Conservation (phyloP, 345 rosid genomes). For the Raphanus sativus region DNA sequence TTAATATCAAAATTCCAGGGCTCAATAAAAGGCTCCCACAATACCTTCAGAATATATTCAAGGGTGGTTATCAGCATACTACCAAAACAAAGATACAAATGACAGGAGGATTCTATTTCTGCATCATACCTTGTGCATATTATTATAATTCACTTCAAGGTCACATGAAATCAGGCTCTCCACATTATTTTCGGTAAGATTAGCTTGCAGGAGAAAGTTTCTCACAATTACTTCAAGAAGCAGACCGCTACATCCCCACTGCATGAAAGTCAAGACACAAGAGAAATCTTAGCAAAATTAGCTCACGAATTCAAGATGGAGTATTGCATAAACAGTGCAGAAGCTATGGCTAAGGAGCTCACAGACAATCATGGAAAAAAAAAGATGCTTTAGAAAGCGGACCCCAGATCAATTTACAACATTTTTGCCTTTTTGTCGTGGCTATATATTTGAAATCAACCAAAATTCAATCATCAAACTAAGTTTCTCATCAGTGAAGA, state of each 20-base stretch:
- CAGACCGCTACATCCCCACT: conserved; percentile 89
- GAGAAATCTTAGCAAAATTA: conserved; percentile 23
- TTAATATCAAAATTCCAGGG: conserved; percentile 76
- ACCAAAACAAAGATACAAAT: conserved; percentile 15
- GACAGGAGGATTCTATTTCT: conserved; percentile 5
- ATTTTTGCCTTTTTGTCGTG: no score
- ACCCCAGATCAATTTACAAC: neutral
- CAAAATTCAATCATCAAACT: neutral
- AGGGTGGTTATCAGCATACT: conserved; percentile 20
- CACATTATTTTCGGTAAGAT: conserved; percentile 44
- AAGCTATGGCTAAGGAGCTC: neutral
- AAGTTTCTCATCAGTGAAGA: neutral
- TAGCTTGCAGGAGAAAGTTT: conserved; percentile 49
- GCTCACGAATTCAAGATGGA: conserved; percentile 3
- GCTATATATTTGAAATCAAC: no score
- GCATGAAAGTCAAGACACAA: conserved; percentile 37
- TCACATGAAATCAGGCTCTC: conserved; percentile 57
- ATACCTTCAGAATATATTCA: conserved; percentile 50
- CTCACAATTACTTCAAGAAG: conserved; percentile 68
- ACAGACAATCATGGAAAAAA: conserved; percentile 16
- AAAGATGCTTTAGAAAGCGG: neutral
- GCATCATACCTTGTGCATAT: conserved; percentile 71
- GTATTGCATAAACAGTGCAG: conserved; percentile 12
- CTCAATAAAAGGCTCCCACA: conserved; percentile 91
- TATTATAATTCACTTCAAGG: conserved; percentile 79